Conservation (phyloP, 2,329 filamentous ascomycete species). For the Fusarium secorum region DNA sequence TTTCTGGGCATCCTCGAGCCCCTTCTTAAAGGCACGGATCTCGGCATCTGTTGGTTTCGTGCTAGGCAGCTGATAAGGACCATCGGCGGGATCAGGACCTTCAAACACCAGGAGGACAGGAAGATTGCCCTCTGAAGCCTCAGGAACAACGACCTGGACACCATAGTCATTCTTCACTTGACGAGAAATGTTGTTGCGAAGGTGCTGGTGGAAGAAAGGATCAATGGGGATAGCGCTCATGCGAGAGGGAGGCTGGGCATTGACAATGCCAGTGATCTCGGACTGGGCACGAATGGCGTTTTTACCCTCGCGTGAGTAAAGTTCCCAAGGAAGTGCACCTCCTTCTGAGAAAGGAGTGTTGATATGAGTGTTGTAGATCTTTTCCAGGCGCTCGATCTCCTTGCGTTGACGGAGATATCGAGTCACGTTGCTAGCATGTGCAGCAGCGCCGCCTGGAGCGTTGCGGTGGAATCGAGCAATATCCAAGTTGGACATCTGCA, state of each 20-base stretch:
- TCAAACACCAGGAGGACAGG: slow-evolving; percentile 80
- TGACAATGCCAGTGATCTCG: slow-evolving; percentile 77
- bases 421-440: slow-evolving; percentile 85
- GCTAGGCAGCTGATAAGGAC: slow-evolving; percentile 63
- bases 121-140: slow-evolving; percentile 63
- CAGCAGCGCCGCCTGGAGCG: slow-evolving; percentile 74
- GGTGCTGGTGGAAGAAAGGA: slow-evolving; percentile 79
- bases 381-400: slow-evolving; percentile 84
- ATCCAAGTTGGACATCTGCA: slow-evolving; percentile 86
- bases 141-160: slow-evolving; percentile 77
- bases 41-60: slow-evolving; percentile 61
- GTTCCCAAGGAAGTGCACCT: slow-evolving; percentile 80
- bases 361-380: slow-evolving; percentile 83
- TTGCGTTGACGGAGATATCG: slow-evolving; percentile 85
- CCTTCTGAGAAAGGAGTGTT: slow-evolving; percentile 76
- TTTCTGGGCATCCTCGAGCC: slow-evolving; percentile 62
- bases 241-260: slow-evolving; percentile 75
- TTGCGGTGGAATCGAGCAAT: slow-evolving; percentile 80
- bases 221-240: slow-evolving; percentile 74
- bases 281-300: slow-evolving; percentile 78
- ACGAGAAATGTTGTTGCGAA: slow-evolving; percentile 69
- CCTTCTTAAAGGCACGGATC: slow-evolving; percentile 61
- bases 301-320: slow-evolving; percentile 87
- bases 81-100: slow-evolving; percentile 60
- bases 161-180: slow-evolving; percentile 73